Evolutionary conservation across 257 asterid species (phyloP).

Genomic region (Nicotiana obtusifolia): DNA sequence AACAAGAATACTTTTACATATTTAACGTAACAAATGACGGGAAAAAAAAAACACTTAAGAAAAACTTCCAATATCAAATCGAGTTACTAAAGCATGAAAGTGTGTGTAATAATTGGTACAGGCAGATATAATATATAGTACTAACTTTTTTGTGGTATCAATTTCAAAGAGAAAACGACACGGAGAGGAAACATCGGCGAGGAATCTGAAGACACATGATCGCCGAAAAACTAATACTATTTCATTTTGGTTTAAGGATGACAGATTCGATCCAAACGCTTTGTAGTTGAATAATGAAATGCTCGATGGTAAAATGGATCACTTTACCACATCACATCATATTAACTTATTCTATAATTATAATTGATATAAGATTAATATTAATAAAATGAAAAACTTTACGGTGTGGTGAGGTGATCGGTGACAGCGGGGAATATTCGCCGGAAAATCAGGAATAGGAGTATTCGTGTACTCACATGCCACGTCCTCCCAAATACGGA

Average conservation of each 20-base stretch:
- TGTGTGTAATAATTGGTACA: not conserved
- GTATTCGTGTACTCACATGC: not conserved
- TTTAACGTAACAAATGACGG: not conserved
- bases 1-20: not conserved
- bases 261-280: not conserved
- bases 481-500: not conserved
- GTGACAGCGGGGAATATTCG: conserved; percentile 22
- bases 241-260: not conserved
- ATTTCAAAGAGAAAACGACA: not conserved
- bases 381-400: not conserved
- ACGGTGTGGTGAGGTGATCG: not conserved
- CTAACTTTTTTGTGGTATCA: not conserved
- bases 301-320: not conserved
- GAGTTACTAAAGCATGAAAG: too few relatives aligned
- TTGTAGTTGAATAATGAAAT: not conserved
- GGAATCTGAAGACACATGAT: conserved; percentile 31
- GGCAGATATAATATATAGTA: not conserved
- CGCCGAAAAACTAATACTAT: not conserved
- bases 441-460: not conserved
- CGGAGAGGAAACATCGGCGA: conserved; percentile 34
- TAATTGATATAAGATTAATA: not conserved
- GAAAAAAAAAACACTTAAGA: not conserved
- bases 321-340: not conserved
- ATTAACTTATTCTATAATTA: not conserved
- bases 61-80: not conserved